These are phyloP conservation scores for Diaporthe sp. DNA, from an alignment of 2,329 filamentous ascomycete species.

Conservation along the genomic window DNA sequence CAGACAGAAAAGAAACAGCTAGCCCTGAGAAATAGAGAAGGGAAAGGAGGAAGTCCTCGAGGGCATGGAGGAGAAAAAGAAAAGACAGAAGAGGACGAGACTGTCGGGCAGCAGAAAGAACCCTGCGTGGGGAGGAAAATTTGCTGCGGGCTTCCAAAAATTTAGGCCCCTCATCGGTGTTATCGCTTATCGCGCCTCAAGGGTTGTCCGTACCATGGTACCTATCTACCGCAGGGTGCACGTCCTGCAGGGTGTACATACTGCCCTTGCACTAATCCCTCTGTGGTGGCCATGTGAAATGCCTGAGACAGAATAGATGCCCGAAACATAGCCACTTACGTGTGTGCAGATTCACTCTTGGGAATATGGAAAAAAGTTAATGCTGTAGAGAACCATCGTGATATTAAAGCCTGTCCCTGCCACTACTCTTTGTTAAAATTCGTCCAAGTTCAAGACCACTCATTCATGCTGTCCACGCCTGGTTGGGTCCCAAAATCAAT, in stretches of 20 bases:
- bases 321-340: neutral
- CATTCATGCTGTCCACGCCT: no score
- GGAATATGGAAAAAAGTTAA: neutral
- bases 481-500: neutral
- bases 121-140: constrained; percentile 16
- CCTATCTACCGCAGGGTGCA: neutral
- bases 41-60: constrained; percentile 33
- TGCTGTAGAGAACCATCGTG: neutral
- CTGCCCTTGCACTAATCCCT: no score
- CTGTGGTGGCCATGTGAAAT: neutral
- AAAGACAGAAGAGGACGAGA: constrained; percentile 36
- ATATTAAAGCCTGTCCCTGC: no score
- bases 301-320: neutral
- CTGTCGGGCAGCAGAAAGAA: constrained; percentile 4
- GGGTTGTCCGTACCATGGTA: neutral
- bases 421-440: neutral
- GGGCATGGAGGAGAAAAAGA: constrained; percentile 34
- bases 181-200: constrained; percentile 2
- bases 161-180: constrained; percentile 19
- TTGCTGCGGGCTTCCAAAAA: constrained; percentile 7
- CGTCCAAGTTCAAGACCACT: neutral
- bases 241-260: no score
- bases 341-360: no score
- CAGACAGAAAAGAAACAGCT: constrained; percentile 27
- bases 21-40: constrained; percentile 40